Base-by-base conservation (phyloP, 2,329 filamentous ascomycete genomes). In the Penicillium brevicompactum region DNA sequence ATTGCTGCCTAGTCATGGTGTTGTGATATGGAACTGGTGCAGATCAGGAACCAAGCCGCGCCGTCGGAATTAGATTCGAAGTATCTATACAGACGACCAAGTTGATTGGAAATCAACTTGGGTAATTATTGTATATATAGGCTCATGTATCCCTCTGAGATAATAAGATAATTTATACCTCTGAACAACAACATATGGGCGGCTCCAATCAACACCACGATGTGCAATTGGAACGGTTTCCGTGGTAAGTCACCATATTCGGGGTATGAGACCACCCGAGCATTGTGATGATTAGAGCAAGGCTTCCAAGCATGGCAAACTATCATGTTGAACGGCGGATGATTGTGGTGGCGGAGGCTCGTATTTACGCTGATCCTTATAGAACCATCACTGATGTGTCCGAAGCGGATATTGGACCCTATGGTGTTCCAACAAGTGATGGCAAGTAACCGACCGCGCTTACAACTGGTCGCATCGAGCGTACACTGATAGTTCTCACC, bases 271-370 rank as follows among this genome's bases (percentile, higher is more conserved):
- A 60, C 54, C 50, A 48, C 31, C 52, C 6, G 48, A 44, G 37
- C 53, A 46, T 40, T 47, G 32, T 34, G 48, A 53, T 43, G 37
- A 51, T 43, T 50, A 55, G 49, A 56, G 59, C 72, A 59, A 87
- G 86, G 80, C 58, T 80, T 81, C 37, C 71, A 86, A 2, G 71
- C 89, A 34, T 80, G 80, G 41, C 85, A 89, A 62, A 85, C 80
- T 2, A 72, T 88, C 14, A 89, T 87, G 65, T 69, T 90, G 21
- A 86, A 90, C 67, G 87, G 87, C 37, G 87, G 87, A 3, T 59
- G 67, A 41, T 68, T 87, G 10, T 77, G 59, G 56, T 88, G 86
- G 84, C 59, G 72, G 32, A 77, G 78, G 67, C 71, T 55, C 50
- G 62, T 58, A 1, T 10, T 14, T 50, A 30, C 37, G 13, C 5